Percentiles rank a stretch among this genome's conserved stretches.
These are phyloP conservation scores for Phialophora expanda DNA, from an alignment of 2,329 filamentous ascomycete species.

Conservation along the genomic window DNA sequence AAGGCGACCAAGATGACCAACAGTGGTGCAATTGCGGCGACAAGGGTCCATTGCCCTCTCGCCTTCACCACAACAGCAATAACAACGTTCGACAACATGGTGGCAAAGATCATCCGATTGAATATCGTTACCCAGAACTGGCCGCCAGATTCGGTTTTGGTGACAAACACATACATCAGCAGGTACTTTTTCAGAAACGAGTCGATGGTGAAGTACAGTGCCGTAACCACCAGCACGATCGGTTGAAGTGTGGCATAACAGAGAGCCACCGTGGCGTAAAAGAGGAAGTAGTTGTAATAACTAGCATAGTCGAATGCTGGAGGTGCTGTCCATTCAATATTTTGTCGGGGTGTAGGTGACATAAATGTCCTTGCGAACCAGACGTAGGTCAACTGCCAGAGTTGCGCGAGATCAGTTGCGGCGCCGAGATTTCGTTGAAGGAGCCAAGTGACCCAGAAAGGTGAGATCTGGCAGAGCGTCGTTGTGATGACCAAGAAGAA, in stretches of 20 bases:
- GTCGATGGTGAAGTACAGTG: conserved; percentile 87
- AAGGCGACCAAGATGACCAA: conserved; percentile 79
- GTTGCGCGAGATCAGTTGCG: conserved; percentile 88
- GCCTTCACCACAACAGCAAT: conserved; percentile 77
- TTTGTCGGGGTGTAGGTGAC: conserved; percentile 83
- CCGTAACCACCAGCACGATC: conserved; percentile 81
- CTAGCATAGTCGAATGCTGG: conserved; percentile 92
- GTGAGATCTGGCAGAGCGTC: conserved; percentile 79
- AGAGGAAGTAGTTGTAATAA: conserved; percentile 98
- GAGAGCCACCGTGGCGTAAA: conserved; percentile 86
- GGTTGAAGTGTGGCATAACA: conserved; percentile 87
- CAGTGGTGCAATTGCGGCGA: conserved; percentile 73
- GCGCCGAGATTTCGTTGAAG: conserved; percentile 91
- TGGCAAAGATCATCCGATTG: conserved; percentile 88
- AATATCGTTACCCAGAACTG: conserved; percentile 89
- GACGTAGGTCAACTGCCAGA: conserved; percentile 81
- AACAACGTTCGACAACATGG: conserved; percentile 77
- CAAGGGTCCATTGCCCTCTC: conserved; percentile 68
- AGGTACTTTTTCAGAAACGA: conserved; percentile 94
- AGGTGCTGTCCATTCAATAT: conserved; percentile 91
- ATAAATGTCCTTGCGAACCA: conserved; percentile 85
- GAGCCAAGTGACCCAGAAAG: conserved; percentile 94
- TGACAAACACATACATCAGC: conserved; percentile 90
- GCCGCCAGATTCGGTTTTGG: conserved; percentile 94
- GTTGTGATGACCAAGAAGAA: conserved; percentile 69